These are phyloP conservation scores for Davidsoniella australis DNA, from an alignment of 2,329 filamentous ascomycete genomes.

Conservation along the genomic window DNA sequence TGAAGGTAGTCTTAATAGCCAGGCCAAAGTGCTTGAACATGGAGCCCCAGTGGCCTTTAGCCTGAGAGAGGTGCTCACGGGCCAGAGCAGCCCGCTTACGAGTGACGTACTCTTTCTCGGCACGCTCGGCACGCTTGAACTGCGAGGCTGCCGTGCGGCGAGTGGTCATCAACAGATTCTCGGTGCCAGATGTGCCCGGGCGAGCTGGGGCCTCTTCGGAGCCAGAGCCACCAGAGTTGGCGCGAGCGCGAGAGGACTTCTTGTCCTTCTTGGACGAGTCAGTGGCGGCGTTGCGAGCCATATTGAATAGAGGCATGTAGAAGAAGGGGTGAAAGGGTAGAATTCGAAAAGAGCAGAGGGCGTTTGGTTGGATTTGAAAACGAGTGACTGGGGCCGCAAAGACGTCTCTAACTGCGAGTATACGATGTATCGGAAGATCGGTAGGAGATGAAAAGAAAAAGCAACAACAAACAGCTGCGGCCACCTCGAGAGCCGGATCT, in stretches of 20 bases:
- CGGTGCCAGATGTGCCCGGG: constrained; percentile 27
- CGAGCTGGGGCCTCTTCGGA: constrained; percentile 14
- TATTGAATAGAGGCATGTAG: constrained; percentile 8
- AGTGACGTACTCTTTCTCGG: constrained; percentile 25
- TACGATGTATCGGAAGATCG: too few species aligned
- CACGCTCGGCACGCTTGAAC: constrained; percentile 22
- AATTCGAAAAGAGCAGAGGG: too few species aligned
- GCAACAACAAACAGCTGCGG: too few species aligned
- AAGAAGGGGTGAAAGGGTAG: neutral
- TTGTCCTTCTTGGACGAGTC: neutral
- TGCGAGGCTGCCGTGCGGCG: constrained; percentile 23
- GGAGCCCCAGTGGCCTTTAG: constrained; percentile 24
- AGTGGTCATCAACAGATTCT: constrained; percentile 24
- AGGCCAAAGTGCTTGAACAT: constrained; percentile 21
- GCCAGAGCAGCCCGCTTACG: constrained; percentile 25
- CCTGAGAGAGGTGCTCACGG: constrained; percentile 22
- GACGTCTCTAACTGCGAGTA: too few species aligned
- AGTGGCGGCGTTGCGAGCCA: constrained; percentile 5
- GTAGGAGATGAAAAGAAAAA: too few species aligned
- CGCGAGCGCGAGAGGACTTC: neutral
- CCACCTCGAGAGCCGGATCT: too few species aligned
- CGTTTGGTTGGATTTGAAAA: too few species aligned
- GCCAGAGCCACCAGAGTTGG: neutral
- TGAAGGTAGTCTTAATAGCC: constrained; percentile 19
- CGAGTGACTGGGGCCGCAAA: too few species aligned